Conservation (phyloP, 1,284 basidiomycete genomes). For the Ganoderma lucidum region DNA sequence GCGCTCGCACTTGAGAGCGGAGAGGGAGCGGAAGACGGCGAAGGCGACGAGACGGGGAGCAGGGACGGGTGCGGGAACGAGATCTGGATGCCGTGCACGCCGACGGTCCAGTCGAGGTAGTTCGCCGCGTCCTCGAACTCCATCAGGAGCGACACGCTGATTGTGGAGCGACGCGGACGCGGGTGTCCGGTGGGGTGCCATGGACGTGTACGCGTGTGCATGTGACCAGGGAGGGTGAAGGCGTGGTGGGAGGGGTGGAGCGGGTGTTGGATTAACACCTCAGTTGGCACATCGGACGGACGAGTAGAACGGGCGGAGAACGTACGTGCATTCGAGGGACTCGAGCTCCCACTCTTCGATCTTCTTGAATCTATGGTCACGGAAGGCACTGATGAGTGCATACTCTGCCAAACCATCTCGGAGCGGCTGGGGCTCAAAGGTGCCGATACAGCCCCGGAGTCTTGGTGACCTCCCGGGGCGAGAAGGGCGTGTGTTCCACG, state of each 20-base stretch:
- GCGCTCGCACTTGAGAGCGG: slow-evolving; percentile 68
- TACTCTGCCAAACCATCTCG: slow-evolving; percentile 87
- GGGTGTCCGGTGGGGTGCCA: background rate
- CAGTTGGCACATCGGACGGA: slow-evolving; percentile 15
- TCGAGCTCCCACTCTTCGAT: slow-evolving; percentile 83
- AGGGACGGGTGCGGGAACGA: slow-evolving; percentile 82
- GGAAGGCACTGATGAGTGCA: slow-evolving; percentile 86
- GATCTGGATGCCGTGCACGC: slow-evolving; percentile 93
- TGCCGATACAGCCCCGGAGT: slow-evolving; percentile 95
- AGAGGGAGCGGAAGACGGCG: slow-evolving; percentile 68
- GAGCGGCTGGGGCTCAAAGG: slow-evolving; percentile 84
- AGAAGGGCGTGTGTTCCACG: slow-evolving; percentile 85
- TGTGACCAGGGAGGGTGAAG: background rate
- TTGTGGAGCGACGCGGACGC: slow-evolving; percentile 5
- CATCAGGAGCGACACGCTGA: slow-evolving; percentile 90
- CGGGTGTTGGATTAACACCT: slow-evolving; percentile 10
- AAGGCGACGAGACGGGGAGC: slow-evolving; percentile 53
- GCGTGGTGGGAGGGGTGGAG: background rate
- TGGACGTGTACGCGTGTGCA: background rate
- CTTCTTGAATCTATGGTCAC: slow-evolving; percentile 73
- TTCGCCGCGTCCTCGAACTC: slow-evolving; percentile 88
- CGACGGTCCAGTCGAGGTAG: slow-evolving; percentile 93
- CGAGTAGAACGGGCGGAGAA: slow-evolving; percentile 30
- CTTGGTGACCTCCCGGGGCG: slow-evolving; percentile 66
- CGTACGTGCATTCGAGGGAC: slow-evolving; percentile 86